Conservation (phyloP, 768 basidiomycete species). For the Krasilnikovozyma curviuscula region DNA sequence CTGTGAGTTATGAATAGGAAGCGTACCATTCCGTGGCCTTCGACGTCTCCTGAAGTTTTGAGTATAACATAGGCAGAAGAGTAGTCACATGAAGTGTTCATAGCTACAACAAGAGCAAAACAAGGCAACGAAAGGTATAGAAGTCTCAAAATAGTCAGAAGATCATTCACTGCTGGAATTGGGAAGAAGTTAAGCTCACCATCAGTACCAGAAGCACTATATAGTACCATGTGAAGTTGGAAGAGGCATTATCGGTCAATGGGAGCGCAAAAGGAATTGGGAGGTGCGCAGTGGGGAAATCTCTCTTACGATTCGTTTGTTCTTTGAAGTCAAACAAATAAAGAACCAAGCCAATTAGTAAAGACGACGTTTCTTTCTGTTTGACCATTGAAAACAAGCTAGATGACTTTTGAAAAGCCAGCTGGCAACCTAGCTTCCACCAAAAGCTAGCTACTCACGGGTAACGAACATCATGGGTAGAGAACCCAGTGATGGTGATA, state of each 20-base stretch:
- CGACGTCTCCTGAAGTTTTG: constrained; percentile 45
- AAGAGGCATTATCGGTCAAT: constrained; percentile 5
- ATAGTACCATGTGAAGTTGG: background rate
- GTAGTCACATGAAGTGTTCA: constrained; percentile 48
- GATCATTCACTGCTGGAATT: background rate
- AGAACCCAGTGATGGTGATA: constrained; percentile 11
- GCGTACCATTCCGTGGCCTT: constrained; percentile 40
- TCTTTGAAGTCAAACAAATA: background rate
- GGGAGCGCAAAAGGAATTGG: constrained; percentile 3
- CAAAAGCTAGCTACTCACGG: no score
- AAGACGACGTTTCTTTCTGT: background rate
- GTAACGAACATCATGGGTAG: constrained; percentile 1
- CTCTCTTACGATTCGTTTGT: constrained; percentile 10
- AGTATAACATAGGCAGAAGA: constrained; percentile 78
- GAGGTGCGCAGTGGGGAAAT: no score
- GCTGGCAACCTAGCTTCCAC: background rate
- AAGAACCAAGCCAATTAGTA: background rate
- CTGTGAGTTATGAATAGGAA: background rate
- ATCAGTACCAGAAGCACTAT: background rate
- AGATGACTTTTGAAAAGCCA: background rate
- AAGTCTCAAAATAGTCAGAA: background rate
- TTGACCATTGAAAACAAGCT: background rate
- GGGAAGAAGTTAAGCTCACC: background rate
- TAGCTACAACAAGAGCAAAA: background rate
- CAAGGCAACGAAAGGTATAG: background rate